Evolutionary conservation across 352 stramenopile species (phyloP).

Genomic region (Pythium pectinolyticum): DNA sequence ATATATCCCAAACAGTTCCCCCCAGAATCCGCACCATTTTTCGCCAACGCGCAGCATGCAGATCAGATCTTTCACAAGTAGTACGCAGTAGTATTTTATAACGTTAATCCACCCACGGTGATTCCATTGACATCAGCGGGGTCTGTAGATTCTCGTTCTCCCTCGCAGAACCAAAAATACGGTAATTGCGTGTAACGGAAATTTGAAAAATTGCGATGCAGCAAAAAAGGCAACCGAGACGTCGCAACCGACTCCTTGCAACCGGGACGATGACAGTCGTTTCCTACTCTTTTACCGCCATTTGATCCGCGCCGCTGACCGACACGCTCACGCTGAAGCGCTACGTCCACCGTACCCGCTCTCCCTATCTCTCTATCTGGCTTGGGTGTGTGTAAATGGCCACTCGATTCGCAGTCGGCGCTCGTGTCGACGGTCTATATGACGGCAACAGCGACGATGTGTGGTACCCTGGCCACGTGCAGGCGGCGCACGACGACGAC

Average conservation of each 20-base stretch:
- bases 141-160: not conserved
- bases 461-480: constrained; percentile 70
- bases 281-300: not conserved
- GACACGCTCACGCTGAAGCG: not conserved
- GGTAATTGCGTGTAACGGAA: not conserved
- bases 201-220: too few relatives aligned
- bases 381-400: constrained; percentile 19
- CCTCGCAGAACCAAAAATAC: not conserved
- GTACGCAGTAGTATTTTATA: too few relatives aligned
- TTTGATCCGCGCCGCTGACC: not conserved
- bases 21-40: not conserved
- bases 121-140: too few relatives aligned
- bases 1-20: not conserved
- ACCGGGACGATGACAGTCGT: not conserved
- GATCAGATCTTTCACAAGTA: too few relatives aligned
- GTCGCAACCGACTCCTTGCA: not conserved
- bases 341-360: too few relatives aligned
- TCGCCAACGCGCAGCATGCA: not conserved
- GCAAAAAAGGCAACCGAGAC: too few relatives aligned
- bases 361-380: not conserved
- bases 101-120: too few relatives aligned
- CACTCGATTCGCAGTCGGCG: constrained; percentile 37
- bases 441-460: constrained; percentile 77
- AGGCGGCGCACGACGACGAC: constrained; percentile 29
- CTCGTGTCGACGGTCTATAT: constrained; percentile 79